Evolutionary conservation across 108 stramenopile genomes (phyloP), one percentile per base, ranked within the genome.

Genomic region (Nitzschia palea): DNA sequence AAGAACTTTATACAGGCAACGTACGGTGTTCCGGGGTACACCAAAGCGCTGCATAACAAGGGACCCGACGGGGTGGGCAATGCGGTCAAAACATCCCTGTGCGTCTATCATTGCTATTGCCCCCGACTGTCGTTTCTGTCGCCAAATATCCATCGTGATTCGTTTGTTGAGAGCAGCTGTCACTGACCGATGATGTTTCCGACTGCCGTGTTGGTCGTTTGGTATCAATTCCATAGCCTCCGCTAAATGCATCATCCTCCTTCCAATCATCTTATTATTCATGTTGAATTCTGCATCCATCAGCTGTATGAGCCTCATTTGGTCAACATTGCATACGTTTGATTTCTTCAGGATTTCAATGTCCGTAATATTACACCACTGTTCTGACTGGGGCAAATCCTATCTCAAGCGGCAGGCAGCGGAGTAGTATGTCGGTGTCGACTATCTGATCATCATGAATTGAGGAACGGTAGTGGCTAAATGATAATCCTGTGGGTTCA

Each of bases 271-370:
- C 18, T 62, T 62, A 22, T 62, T 62, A 45, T 50, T 62, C 43
- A 62, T 18, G 25, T 62, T 62, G 25, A 45, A 62, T 48, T 50
- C n/a, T 0, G 44, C 37, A 45, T 62, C 45, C 45, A 62, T 50
- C n/a, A 62, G 44, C 29, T 50, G 45, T 14, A 62, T 62, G 9
- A 45, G 9, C 18, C 55, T 26, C 55, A 57, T 26, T 14, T 57
- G 27, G 5, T 26, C 29, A 34, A 57, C 33, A 18, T 31, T 6
- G 55, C 5, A 31, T 12, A 31, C 22, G 27, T 9, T 17, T 57
- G 23, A 5, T 18, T 57, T 26, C 0, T 62, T 62, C 17, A 48
- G 43, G 12, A 62, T 62, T 23, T 50, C 20, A 8, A 62, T 17
- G 44, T 62, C 61, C 6, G 44, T 48, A 22, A 48, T 48, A 9